These are phyloP conservation scores for Xylariaceae sp. DNA, from an alignment of 2,329 filamentous ascomycete species.

Conservation along the genomic window DNA sequence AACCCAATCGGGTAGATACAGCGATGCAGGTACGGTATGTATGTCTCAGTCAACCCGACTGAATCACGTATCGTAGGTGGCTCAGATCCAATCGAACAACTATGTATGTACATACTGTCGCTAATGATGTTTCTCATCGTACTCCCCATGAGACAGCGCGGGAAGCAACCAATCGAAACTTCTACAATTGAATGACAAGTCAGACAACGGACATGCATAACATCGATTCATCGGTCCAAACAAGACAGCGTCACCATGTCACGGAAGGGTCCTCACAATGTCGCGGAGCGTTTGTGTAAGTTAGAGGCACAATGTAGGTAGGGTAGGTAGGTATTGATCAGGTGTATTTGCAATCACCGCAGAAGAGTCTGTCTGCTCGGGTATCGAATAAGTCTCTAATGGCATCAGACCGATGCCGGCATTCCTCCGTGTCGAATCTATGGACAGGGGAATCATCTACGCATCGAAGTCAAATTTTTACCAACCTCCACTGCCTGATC, in stretches of 20 bases:
- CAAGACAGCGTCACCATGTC: no score
- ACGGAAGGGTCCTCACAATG: background rate
- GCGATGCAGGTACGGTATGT: no score
- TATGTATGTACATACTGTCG: no score
- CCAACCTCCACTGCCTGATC: conserved; percentile 16
- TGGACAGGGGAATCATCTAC: conserved; percentile 33
- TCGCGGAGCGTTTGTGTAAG: background rate
- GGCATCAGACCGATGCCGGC: conserved; percentile 3
- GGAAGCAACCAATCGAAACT: no score
- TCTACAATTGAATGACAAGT: background rate
- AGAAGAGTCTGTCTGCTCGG: background rate
- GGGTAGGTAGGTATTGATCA: background rate
- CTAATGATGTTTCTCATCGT: no score
- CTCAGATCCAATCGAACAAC: no score
- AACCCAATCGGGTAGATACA: no score
- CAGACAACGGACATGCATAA: background rate
- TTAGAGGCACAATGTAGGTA: background rate
- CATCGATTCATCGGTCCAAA: no score
- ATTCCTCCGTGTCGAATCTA: conserved; percentile 22
- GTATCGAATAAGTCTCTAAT: background rate
- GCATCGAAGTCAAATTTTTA: conserved; percentile 19
- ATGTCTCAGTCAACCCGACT: no score
- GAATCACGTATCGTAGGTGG: no score
- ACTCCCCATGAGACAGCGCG: no score
- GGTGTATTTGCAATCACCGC: background rate